Evolutionary conservation across 257 asterid genomes (phyloP).

Genomic region (Solanum lycopersicoides): DNA sequence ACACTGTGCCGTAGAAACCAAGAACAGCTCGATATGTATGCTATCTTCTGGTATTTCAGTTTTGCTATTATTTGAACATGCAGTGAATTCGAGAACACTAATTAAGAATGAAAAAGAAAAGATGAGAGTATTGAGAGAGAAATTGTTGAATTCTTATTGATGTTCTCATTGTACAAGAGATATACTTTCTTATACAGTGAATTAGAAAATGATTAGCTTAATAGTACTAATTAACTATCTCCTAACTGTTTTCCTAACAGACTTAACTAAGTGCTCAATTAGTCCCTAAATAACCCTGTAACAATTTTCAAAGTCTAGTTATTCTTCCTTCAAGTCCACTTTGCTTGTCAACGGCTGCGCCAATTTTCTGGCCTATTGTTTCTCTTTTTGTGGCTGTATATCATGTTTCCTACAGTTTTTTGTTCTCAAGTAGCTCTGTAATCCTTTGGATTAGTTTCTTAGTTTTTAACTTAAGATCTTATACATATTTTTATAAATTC

Average conservation of each 20-base stretch:
- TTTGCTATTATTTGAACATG: no score
- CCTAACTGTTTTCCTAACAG: background rate
- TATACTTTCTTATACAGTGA: background rate
- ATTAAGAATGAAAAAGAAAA: no score
- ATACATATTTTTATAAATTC: background rate
- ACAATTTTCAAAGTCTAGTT: background rate
- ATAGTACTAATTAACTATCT: background rate
- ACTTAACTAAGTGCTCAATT: no score
- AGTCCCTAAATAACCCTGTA: background rate
- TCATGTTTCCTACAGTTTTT: background rate
- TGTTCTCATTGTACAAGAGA: background rate
- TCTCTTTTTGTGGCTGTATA: background rate
- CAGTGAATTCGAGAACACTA: no score
- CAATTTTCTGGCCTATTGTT: background rate
- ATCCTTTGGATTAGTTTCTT: background rate
- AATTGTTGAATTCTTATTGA: no score
- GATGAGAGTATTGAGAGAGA: no score
- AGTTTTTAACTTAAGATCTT: background rate
- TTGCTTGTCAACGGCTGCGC: background rate
- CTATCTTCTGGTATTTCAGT: no score
- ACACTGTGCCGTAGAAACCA: conserved; percentile 26
- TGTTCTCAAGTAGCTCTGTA: background rate
- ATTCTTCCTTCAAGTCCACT: background rate
- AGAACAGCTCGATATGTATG: conserved; percentile 68
- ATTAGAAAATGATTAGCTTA: background rate